A percentile compares a stretch with the other conserved stretches of the same genome.
These are phyloP conservation scores for Erysimum cheiranthoides DNA, from an alignment of 345 rosid species.

Conservation along the genomic window DNA sequence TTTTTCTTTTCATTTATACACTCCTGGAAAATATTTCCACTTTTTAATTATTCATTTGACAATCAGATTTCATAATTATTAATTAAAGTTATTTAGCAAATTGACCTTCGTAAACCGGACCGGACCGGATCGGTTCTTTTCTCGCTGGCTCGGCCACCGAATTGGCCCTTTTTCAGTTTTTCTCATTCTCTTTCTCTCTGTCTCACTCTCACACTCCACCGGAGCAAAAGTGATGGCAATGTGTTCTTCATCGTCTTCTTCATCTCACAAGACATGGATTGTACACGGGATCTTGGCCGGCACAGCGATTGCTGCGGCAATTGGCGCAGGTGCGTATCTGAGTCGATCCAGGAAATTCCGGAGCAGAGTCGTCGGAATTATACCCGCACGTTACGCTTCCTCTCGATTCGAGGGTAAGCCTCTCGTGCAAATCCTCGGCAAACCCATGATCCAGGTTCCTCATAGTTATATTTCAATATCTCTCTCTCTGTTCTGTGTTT, in stretches of 20 bases:
- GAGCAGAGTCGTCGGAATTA: constrained; percentile 86
- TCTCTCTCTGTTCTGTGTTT: neutral
- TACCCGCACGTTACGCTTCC: constrained; percentile 96
- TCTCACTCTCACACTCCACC: constrained; percentile 11
- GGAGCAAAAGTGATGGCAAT: constrained; percentile 39
- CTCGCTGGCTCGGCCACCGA: constrained; percentile 28
- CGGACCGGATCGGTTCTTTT: constrained; percentile 14
- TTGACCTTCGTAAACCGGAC: constrained; percentile 27
- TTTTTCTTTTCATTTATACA: neutral
- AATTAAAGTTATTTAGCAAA: constrained; percentile 4
- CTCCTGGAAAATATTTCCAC: neutral
- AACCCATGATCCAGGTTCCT: constrained; percentile 97
- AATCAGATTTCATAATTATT: neutral
- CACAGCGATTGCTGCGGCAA: constrained; percentile 67
- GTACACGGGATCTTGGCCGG: constrained; percentile 73
- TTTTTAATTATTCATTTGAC: neutral
- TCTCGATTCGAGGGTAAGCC: constrained; percentile 95
- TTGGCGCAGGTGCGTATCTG: constrained; percentile 70
- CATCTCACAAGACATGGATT: constrained; percentile 64
- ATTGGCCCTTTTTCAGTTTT: neutral
- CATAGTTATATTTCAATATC: neutral
- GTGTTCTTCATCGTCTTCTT: constrained; percentile 49
- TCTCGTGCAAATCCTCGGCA: constrained; percentile 81
- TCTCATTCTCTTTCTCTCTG: neutral
- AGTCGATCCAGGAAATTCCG: constrained; percentile 64